Evolutionary conservation across 208 protist genomes (phyloP).

Genomic region (Leishmania turanica): DNA sequence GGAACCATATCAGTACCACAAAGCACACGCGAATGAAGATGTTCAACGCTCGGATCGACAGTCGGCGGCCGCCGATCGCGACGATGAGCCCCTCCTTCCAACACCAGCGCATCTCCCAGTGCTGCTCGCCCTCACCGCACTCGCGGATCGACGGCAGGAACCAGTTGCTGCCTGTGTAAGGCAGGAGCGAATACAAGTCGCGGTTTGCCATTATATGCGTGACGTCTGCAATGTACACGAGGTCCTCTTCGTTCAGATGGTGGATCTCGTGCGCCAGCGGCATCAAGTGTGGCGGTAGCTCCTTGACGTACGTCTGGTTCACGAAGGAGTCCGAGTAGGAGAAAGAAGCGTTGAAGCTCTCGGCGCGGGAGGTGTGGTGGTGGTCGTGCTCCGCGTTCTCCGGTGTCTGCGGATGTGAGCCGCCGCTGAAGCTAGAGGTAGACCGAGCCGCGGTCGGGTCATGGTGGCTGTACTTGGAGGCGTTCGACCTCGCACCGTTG

Average conservation of each 20-base stretch:
- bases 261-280: constrained; percentile 56
- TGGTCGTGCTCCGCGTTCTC: neutral
- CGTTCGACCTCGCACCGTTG: neutral
- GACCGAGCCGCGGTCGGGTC: neutral
- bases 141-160: constrained; percentile 65
- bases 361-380: neutral
- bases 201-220: constrained; percentile 53
- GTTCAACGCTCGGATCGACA: constrained; percentile 56
- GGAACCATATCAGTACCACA: constrained; percentile 68
- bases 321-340: constrained; percentile 38
- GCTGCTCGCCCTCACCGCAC: constrained; percentile 39
- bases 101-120: constrained; percentile 49
- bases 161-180: constrained; percentile 79
- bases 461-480: neutral
- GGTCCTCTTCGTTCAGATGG: constrained; percentile 47
- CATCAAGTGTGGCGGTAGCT: constrained; percentile 56
- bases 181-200: constrained; percentile 75
- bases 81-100: constrained; percentile 51
- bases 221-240: constrained; percentile 58
- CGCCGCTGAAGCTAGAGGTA: neutral
- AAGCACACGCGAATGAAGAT: constrained; percentile 67
- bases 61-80: constrained; percentile 50
- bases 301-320: constrained; percentile 26
- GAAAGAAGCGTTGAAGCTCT: neutral
- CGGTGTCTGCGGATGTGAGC: neutral